phyloP scores from a whole-genome alignment of 495 filamentous ascomycete species.

The Penicillium odoratum region DNA sequence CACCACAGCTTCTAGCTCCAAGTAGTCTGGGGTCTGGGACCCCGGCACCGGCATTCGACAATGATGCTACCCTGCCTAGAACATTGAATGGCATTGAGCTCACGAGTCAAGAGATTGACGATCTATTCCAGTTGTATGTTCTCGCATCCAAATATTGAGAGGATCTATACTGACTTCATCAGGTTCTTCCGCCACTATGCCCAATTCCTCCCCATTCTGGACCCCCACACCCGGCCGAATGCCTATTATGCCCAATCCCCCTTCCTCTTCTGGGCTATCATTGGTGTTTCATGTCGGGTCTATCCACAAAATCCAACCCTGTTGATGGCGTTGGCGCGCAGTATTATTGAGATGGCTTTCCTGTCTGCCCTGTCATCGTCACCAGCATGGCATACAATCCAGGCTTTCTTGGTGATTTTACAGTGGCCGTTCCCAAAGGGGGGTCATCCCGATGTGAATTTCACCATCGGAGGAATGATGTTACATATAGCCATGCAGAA shows the following conservation, averaged over 20 bases:
- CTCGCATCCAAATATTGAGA: too few relatives aligned
- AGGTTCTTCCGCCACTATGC: constrained; percentile 52
- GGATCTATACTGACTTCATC: constrained; percentile 4
- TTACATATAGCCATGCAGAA: constrained; percentile 52
- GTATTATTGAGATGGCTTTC: constrained; percentile 48
- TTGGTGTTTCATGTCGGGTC: constrained; percentile 39
- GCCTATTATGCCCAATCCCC: constrained; percentile 44
- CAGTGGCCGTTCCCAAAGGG: constrained; percentile 53
- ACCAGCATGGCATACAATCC: constrained; percentile 47
- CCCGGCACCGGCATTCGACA: constrained; percentile 13
- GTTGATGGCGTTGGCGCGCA: constrained; percentile 35
- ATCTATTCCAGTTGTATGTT: constrained; percentile 36
- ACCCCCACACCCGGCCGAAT: constrained; percentile 40
- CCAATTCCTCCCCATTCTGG: constrained; percentile 47
- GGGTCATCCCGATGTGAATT: constrained; percentile 42
- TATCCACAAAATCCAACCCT: constrained; percentile 46
- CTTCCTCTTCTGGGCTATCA: constrained; percentile 53
- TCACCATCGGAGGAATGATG: constrained; percentile 41
- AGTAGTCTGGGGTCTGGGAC: constrained; percentile 4
- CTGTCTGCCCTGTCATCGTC: constrained; percentile 37
- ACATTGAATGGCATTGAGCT: constrained; percentile 31
- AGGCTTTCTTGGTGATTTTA: constrained; percentile 47
- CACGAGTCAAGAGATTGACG: constrained; percentile 36
- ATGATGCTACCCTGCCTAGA: constrained; percentile 26
- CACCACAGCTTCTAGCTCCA: constrained; percentile 20